A percentile compares a stretch with the other conserved stretches of the same genome.
Evolutionary conservation across 2,329 filamentous ascomycete species (phyloP).

Genomic region (Parastagonospora nodorum): DNA sequence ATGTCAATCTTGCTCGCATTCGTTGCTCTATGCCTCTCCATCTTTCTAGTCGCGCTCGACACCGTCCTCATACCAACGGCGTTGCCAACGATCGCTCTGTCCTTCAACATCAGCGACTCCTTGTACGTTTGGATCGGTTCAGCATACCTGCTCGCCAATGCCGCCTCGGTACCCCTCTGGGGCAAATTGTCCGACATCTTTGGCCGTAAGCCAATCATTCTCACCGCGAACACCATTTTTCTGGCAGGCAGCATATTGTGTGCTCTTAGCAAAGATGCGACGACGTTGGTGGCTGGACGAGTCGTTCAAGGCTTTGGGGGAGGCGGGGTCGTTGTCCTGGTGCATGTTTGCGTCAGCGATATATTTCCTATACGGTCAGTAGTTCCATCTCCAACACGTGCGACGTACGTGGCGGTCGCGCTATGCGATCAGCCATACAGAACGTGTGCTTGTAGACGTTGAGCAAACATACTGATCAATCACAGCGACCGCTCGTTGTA

Average conservation of each 20-base stretch:
- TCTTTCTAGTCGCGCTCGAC: slow-evolving; percentile 52
- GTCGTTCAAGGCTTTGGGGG: slow-evolving; percentile 61
- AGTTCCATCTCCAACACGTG: neutral
- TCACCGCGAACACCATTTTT: slow-evolving; percentile 51
- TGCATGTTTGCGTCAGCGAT: slow-evolving; percentile 61
- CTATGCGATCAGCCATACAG: neutral
- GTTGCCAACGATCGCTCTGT: slow-evolving; percentile 66
- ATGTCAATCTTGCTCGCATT: slow-evolving; percentile 29
- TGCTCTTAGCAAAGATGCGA: slow-evolving; percentile 53
- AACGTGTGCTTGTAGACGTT: neutral
- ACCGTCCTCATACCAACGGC: slow-evolving; percentile 68
- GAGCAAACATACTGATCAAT: slow-evolving; percentile 7
- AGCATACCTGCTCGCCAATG: slow-evolving; percentile 46
- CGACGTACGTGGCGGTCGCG: no score
- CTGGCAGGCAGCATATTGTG: slow-evolving; percentile 57
- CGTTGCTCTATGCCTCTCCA: slow-evolving; percentile 37
- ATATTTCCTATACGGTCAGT: slow-evolving; percentile 52
- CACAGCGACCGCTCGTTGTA: slow-evolving; percentile 54
- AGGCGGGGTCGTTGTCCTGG: slow-evolving; percentile 58
- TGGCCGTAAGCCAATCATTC: slow-evolving; percentile 43
- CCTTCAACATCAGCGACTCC: slow-evolving; percentile 65
- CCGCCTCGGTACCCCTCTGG: slow-evolving; percentile 49
- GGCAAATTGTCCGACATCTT: slow-evolving; percentile 48
- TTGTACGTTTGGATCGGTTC: slow-evolving; percentile 80
- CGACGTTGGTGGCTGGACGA: slow-evolving; percentile 59